Evolutionary conservation across 768 basidiomycete species (phyloP), one percentile per base, ranked within the genome.

Genomic region (Pulveroboletus sp.): DNA sequence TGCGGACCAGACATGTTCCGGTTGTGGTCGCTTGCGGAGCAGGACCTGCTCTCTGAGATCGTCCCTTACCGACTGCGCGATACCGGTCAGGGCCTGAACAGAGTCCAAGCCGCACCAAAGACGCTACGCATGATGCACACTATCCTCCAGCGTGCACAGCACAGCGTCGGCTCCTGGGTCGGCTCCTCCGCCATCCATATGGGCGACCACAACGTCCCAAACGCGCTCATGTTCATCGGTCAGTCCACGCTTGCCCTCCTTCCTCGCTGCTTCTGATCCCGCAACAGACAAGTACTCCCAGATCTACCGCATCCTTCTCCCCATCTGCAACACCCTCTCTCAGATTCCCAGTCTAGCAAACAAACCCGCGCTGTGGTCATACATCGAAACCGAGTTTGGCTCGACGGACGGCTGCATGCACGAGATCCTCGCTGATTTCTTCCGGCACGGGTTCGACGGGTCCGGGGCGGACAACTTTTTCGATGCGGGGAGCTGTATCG

Each of bases 381-480:
- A 89, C 64, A 84, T 92, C 30, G 86, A 92, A 32, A 77, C 80
- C 57, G 90, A 93, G 64, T 93, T 85, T 63, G 90, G 90, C 5
- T 86, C 86, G 14, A 66, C 72, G 10, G 90, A 91, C 8, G 80
- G 80, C 59, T 77, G 83, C 40, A 73, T 73, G 27, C 76, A 73
- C 43, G 89, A 90, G 51, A 86, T 93, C 57, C 70, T 92, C 40
- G 74, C 79, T 26, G 90, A 93, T 67, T 91, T 93, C 73, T 92
- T 92, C 70, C 75, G 85, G 41, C 90, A 93, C 58, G 90, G 83
- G 1, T 92, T 92, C 63, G 89, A 93, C 65, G 90, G 90, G 1
- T 89, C 86, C 22, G 90, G 90, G n/a, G 90, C 89, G 4, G 89
- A 91, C 62, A 91, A 89, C 65, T 91, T 89, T 72, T 90, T 86